Percentiles rank a stretch among this genome's conserved stretches.
Evolutionary conservation across 768 basidiomycete genomes (phyloP).

Genomic region (Lactarius quietus): DNA sequence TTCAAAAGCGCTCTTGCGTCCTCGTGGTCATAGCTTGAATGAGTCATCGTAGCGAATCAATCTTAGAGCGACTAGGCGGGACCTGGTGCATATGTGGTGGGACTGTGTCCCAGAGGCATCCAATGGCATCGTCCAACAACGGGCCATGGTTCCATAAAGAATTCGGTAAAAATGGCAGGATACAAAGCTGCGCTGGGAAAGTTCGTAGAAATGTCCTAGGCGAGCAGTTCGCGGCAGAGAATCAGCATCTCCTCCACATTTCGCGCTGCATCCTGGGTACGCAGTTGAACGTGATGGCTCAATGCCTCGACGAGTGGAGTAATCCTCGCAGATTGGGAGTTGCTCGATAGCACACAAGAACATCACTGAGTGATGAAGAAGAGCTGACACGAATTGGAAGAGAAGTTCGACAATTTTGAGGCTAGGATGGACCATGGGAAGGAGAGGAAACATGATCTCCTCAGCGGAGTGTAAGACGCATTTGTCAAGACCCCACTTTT

Average conservation of each 20-base stretch:
- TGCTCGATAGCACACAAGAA: too few species aligned
- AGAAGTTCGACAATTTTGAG: background rate
- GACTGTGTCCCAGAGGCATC: background rate
- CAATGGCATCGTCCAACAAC: background rate
- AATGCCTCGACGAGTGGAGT: too few species aligned
- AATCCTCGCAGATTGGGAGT: too few species aligned
- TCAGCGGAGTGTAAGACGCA: background rate
- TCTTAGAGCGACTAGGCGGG: background rate
- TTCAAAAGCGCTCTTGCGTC: conserved; percentile 4
- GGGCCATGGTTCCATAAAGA: background rate
- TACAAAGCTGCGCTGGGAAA: background rate
- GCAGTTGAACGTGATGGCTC: too few species aligned
- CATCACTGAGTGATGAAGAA: background rate
- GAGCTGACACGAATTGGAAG: background rate
- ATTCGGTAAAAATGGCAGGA: background rate
- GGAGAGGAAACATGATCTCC: background rate
- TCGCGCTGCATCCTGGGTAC: too few species aligned
- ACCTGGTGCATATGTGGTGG: background rate
- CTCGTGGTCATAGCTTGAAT: conserved; percentile 7
- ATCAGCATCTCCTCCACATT: too few species aligned
- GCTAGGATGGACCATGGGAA: background rate
- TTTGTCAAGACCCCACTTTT: background rate
- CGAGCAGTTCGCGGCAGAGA: background rate
- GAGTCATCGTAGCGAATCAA: background rate
- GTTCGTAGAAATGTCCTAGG: background rate